Percentiles rank a stretch among this genome's conserved stretches.
Evolutionary conservation across 2,329 filamentous ascomycete genomes (phyloP).

Genomic region (Fusarium solani-melongenae): DNA sequence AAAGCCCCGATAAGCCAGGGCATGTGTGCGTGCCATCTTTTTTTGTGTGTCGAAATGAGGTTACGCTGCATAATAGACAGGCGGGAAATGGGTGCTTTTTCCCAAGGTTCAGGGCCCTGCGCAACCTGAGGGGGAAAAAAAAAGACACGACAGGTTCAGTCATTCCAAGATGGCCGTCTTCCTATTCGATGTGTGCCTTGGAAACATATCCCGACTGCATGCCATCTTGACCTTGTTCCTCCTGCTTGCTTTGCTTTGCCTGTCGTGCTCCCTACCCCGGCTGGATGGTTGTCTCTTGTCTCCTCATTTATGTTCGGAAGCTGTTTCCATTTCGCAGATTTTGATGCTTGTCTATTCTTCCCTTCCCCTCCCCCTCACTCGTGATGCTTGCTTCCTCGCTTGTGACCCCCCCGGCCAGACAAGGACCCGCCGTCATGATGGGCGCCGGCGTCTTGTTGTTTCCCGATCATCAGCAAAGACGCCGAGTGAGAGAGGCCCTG

Average conservation of each 20-base stretch:
- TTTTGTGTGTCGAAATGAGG: not conserved
- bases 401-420: not conserved
- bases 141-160: conserved; percentile 7
- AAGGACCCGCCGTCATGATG: not conserved
- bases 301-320: conserved; percentile 4
- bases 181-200: conserved; percentile 5
- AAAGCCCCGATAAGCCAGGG: conserved; percentile 26
- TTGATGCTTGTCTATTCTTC: not conserved
- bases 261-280: conserved; percentile 12
- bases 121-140: conserved; percentile 11
- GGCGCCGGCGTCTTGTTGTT: not conserved
- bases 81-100: not conserved
- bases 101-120: not conserved
- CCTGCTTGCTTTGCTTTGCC: not conserved
- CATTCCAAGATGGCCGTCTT: not conserved
- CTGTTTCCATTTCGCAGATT: not conserved
- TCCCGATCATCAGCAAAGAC: conserved; percentile 4
- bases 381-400: not conserved
- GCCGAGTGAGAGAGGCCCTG: not conserved
- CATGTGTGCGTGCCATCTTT: conserved; percentile 12
- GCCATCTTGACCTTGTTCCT: not conserved
- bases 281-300: conserved; percentile 10
- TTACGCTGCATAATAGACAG: conserved; percentile 15
- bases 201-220: not conserved
- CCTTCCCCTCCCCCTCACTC: not conserved